Percentiles rank a stretch among this genome's conserved stretches.
phyloP scores from a whole-genome alignment of 306 rosid species.

The Cucurbita argyrosperma region DNA sequence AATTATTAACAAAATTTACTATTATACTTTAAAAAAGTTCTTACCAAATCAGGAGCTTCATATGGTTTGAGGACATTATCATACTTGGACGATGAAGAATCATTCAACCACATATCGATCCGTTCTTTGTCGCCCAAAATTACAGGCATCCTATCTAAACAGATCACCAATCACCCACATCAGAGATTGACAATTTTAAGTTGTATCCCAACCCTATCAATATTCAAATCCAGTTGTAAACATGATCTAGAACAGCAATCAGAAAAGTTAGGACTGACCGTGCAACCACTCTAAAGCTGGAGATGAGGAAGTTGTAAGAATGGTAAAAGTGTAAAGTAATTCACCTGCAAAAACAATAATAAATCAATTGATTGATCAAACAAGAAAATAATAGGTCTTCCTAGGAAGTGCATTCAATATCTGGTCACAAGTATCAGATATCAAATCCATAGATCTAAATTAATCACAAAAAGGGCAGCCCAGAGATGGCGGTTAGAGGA shows the following conservation, averaged over 20 bases:
- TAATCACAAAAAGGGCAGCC: too few relatives aligned
- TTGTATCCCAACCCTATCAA: not conserved
- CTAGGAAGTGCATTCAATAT: not conserved
- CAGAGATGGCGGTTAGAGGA: too few relatives aligned
- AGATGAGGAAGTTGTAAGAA: slow-evolving; percentile 67
- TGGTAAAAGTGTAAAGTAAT: slow-evolving; percentile 52
- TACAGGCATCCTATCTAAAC: slow-evolving; percentile 83
- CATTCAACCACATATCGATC: slow-evolving; percentile 54
- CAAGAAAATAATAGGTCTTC: not conserved
- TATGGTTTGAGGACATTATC: slow-evolving; percentile 55
- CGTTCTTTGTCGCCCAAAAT: slow-evolving; percentile 63
- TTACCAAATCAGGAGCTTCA: slow-evolving; percentile 66
- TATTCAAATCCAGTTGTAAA: not conserved
- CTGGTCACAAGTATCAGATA: not conserved
- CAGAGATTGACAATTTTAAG: not conserved
- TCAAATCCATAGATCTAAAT: not conserved
- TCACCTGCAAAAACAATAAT: slow-evolving; percentile 37
- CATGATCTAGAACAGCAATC: not conserved
- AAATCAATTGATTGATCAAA: not conserved
- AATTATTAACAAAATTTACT: not conserved
- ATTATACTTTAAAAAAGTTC: slow-evolving; percentile 7
- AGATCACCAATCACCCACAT: not conserved
- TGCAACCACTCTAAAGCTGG: slow-evolving; percentile 74
- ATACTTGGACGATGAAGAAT: slow-evolving; percentile 32
- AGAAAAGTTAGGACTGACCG: slow-evolving; percentile 36